phyloP scores from a whole-genome alignment of 1,284 basidiomycete genomes.

The Stygiomarasmius scandens region DNA sequence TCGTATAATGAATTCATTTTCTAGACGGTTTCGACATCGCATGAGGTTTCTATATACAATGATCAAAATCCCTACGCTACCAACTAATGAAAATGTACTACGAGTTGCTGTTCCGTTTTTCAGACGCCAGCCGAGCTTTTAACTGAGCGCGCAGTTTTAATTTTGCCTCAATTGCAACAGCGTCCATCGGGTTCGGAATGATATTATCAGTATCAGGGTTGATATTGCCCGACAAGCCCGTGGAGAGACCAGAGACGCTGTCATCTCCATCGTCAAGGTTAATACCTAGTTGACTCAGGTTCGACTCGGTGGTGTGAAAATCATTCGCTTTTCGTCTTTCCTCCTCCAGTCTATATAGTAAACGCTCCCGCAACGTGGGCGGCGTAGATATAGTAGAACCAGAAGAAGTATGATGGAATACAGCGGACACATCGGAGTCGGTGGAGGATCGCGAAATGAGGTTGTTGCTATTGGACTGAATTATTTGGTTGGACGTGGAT shows the following conservation, averaged over 20 bases:
- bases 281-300: not conserved
- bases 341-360: conserved; percentile 48
- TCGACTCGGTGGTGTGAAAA: not conserved
- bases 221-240: not conserved
- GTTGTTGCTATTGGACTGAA: not conserved
- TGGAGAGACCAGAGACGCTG: no score
- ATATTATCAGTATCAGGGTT: not conserved
- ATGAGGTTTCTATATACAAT: no score
- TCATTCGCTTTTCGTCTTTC: conserved; percentile 39
- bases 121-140: conserved; percentile 51
- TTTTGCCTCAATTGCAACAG: conserved; percentile 42
- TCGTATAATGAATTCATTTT: no score
- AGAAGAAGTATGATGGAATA: not conserved
- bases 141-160: conserved; percentile 53
- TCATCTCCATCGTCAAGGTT: not conserved
- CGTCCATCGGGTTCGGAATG: no score
- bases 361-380: conserved; percentile 35
- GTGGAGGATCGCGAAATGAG: not conserved
- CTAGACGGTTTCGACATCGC: no score
- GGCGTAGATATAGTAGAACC: not conserved
- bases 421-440: not conserved
- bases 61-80: no score
- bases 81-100: no score
- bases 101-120: conserved; percentile 33
- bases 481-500: not conserved